phyloP scores from a whole-genome alignment of 1,139 yeast genomes.

The Pichia sp. region DNA sequence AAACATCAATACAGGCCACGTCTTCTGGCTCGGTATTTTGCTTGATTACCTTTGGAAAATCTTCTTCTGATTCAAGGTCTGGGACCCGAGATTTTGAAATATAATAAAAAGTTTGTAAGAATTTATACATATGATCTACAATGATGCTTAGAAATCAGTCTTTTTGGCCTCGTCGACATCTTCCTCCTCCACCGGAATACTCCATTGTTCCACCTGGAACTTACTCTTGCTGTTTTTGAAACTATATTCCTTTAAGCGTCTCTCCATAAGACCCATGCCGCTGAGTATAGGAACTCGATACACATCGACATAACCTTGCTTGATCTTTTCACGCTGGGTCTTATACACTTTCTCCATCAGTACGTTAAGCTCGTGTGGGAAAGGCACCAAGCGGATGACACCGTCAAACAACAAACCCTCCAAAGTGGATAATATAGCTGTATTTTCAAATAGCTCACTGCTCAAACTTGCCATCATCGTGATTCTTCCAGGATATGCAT shows the following conservation, averaged over 20 bases:
- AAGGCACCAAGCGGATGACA: conserved; percentile 74
- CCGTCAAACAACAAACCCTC: conserved; percentile 61
- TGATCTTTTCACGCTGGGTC: conserved; percentile 68
- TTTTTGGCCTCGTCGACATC: conserved; percentile 36
- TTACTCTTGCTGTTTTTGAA: conserved; percentile 78
- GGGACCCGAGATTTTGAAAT: background rate
- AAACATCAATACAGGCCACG: conserved; percentile 78
- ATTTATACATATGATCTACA: background rate
- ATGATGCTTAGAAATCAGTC: conserved; percentile 2
- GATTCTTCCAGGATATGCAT: conserved; percentile 43
- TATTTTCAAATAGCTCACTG: conserved; percentile 58
- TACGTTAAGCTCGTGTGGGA: conserved; percentile 67
- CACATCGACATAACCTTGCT: conserved; percentile 82
- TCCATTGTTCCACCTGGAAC: conserved; percentile 88
- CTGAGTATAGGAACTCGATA: conserved; percentile 67
- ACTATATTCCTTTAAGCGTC: conserved; percentile 71
- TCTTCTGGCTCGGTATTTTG: conserved; percentile 70
- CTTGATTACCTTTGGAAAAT: conserved; percentile 53
- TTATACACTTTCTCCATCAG: conserved; percentile 64
- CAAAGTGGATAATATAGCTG: conserved; percentile 45
- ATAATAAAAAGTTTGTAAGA: background rate
- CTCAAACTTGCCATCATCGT: conserved; percentile 56
- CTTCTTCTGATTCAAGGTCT: conserved; percentile 2
- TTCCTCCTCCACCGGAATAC: conserved; percentile 86
- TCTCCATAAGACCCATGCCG: conserved; percentile 76